Evolutionary conservation across 768 basidiomycete species (phyloP).

Genomic region (Cyclocybe aegerita): DNA sequence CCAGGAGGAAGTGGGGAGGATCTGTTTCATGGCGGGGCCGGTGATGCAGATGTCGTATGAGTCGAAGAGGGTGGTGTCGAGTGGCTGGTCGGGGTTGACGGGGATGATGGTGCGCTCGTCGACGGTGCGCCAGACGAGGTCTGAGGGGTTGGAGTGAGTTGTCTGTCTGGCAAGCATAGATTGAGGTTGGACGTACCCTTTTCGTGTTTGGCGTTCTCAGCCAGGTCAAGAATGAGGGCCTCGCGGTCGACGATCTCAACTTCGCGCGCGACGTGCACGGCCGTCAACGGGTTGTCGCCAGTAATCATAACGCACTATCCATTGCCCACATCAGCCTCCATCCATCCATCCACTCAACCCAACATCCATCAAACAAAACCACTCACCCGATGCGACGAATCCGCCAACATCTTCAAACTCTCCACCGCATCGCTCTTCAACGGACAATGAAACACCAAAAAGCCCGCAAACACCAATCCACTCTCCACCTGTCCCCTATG

Average conservation of each 20-base stretch:
- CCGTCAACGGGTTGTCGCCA: conserved; percentile 97
- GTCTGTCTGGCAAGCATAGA: not conserved
- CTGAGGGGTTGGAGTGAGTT: no score
- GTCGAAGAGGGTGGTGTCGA: conserved; percentile 77
- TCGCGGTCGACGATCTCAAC: conserved; percentile 98
- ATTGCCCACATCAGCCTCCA: not conserved
- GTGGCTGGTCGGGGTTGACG: conserved; percentile 74
- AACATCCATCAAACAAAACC: not conserved
- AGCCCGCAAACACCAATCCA: conserved; percentile 83
- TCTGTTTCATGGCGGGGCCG: conserved; percentile 90
- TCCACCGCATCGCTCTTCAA: conserved; percentile 92
- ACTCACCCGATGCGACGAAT: conserved; percentile 93
- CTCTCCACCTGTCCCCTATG: conserved; percentile 80
- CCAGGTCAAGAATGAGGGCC: conserved; percentile 87
- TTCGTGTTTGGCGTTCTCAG: conserved; percentile 73
- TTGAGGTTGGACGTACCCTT: conserved; percentile 47
- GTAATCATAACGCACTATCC: conserved; percentile 97
- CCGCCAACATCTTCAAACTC: conserved; percentile 89
- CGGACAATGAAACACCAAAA: conserved; percentile 98
- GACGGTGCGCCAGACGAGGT: conserved; percentile 91
- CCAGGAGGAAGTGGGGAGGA: conserved; percentile 69
- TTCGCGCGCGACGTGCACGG: conserved; percentile 91
- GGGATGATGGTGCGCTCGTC: conserved; percentile 89
- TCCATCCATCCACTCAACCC: not conserved
- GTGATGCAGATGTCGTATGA: conserved; percentile 97